Conservation (phyloP, 352 stramenopile genomes). For the Globisporangium apiculatum region DNA sequence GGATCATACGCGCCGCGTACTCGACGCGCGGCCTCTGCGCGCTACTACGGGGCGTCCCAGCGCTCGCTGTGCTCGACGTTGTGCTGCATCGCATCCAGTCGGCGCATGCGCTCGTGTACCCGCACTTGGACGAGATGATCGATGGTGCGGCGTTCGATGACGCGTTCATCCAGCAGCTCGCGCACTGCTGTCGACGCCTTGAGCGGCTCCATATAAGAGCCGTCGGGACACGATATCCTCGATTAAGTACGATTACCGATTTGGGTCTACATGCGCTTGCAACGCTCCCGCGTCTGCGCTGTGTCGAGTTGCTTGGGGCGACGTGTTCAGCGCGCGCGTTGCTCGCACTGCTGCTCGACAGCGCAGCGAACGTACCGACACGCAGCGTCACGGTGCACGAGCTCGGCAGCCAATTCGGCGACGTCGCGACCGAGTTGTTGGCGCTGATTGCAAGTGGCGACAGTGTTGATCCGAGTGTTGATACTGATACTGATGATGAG, state of each 20-base stretch:
- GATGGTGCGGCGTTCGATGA: constrained; percentile 43
- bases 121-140: constrained; percentile 57
- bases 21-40: constrained; percentile 32
- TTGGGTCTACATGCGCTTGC: constrained; percentile 20
- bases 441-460: not conserved
- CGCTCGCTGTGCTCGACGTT: constrained; percentile 30
- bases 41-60: constrained; percentile 22
- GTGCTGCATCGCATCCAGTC: constrained; percentile 41
- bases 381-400: constrained; percentile 22
- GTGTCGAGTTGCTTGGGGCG: constrained; percentile 30
- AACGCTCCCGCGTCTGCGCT: constrained; percentile 12
- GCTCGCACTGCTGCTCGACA: constrained; percentile 12
- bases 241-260: constrained; percentile 29
- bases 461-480: not conserved
- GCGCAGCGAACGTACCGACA: not conserved
- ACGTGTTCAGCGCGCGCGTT: constrained; percentile 24
- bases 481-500: no score
- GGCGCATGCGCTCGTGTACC: constrained; percentile 39
- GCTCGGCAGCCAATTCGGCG: constrained; percentile 32
- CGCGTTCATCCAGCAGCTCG: constrained; percentile 23
- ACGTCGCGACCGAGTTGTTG: constrained; percentile 27
- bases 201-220: constrained; percentile 29
- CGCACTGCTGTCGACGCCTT: constrained; percentile 17
- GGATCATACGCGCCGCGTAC: constrained; percentile 42
- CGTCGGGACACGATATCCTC: constrained; percentile 14